phyloP scores from a whole-genome alignment of 768 basidiomycete genomes.

The Scleroderma citrinum region DNA sequence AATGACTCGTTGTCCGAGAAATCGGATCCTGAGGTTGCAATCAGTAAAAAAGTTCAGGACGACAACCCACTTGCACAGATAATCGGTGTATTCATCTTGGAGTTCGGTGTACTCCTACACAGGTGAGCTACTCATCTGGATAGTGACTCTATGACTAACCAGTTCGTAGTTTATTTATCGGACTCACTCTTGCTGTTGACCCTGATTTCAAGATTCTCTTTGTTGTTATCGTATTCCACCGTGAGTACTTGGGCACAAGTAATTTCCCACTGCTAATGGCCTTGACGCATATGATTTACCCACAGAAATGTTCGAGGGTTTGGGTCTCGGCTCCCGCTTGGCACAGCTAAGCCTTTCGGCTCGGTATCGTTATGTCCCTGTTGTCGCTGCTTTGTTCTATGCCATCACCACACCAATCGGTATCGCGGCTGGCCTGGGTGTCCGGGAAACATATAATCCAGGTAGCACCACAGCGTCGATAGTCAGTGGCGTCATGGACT shows the following conservation, averaged over 20 bases:
- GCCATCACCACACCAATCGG: slow-evolving; percentile 83
- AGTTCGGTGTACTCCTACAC: slow-evolving; percentile 89
- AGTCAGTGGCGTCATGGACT: slow-evolving; percentile 81
- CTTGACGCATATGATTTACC: not conserved
- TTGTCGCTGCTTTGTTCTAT: slow-evolving; percentile 57
- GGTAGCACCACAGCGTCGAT: slow-evolving; percentile 68
- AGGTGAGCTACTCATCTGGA: slow-evolving; percentile 34
- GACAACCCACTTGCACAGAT: slow-evolving; percentile 60
- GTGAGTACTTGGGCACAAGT: slow-evolving; percentile 42
- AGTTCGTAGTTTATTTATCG: slow-evolving; percentile 63
- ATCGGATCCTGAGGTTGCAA: slow-evolving; percentile 21
- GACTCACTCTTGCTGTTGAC: slow-evolving; percentile 89
- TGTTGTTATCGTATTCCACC: slow-evolving; percentile 86
- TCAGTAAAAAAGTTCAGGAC: slow-evolving; percentile 19
- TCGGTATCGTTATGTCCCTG: slow-evolving; percentile 51
- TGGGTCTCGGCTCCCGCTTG: slow-evolving; percentile 87
- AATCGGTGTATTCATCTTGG: slow-evolving; percentile 84
- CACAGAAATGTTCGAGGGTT: slow-evolving; percentile 87
- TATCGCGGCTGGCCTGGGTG: slow-evolving; percentile 77
- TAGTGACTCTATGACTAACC: not conserved
- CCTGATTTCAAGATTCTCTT: slow-evolving; percentile 79
- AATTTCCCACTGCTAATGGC: not conserved
- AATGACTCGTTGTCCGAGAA: slow-evolving; percentile 16
- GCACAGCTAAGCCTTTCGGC: slow-evolving; percentile 63
- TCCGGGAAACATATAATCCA: slow-evolving; percentile 77